Percentiles rank a stretch among this genome's conserved stretches.
These are phyloP conservation scores for Botrytis byssoidea DNA, from an alignment of 2,329 filamentous ascomycete species.

Conservation along the genomic window DNA sequence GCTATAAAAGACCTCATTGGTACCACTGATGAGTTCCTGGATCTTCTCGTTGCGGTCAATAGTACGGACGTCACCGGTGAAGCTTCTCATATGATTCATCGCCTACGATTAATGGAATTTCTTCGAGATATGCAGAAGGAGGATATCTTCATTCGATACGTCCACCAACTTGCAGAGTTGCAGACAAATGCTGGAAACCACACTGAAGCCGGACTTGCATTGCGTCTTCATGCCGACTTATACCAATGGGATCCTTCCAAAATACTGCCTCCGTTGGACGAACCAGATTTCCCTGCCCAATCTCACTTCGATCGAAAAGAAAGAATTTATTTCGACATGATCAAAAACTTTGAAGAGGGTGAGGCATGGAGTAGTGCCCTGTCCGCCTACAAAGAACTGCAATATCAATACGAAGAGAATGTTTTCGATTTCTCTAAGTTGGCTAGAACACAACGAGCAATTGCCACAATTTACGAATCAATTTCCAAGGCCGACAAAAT, in stretches of 20 bases:
- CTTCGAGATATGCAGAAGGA: constrained; percentile 95
- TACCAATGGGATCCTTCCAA: constrained; percentile 84
- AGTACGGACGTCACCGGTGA: constrained; percentile 71
- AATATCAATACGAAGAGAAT: constrained; percentile 85
- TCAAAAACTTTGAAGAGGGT: constrained; percentile 92
- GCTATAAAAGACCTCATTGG: constrained; percentile 76
- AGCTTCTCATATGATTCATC: constrained; percentile 81
- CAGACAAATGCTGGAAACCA: constrained; percentile 75
- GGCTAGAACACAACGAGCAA: constrained; percentile 82
- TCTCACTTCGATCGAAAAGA: constrained; percentile 92
- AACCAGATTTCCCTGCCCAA: constrained; percentile 78
- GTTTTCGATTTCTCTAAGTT: constrained; percentile 90
- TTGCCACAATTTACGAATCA: constrained; percentile 87
- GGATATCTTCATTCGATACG: constrained; percentile 93
- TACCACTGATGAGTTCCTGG: constrained; percentile 86
- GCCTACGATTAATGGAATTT: constrained; percentile 90
- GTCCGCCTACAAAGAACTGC: constrained; percentile 84
- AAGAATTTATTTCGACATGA: constrained; percentile 88
- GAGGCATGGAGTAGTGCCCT: constrained; percentile 89
- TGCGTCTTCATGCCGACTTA: constrained; percentile 86
- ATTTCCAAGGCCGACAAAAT: constrained; percentile 78
- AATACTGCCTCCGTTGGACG: constrained; percentile 62
- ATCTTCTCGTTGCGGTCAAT: constrained; percentile 87
- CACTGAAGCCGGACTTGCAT: constrained; percentile 83
- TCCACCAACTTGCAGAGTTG: constrained; percentile 81